Evolutionary conservation across 768 basidiomycete species (phyloP), one percentile per base, ranked within the genome.

Genomic region (Macrolepiota albuminosa): DNA sequence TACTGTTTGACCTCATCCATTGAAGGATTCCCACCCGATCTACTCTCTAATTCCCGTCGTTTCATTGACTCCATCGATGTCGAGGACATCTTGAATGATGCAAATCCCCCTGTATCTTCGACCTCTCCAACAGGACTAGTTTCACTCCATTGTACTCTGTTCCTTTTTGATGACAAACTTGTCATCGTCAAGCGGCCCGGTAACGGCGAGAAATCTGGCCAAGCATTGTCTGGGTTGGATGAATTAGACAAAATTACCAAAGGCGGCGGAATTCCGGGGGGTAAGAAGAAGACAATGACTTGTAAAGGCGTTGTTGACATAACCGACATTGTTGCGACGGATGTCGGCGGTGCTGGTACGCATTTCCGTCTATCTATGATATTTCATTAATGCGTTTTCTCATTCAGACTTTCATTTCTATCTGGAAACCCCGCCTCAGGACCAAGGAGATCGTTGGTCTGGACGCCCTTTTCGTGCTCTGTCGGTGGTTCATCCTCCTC

Each of bases 11-110:
- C 84, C 61, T 79, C 91, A 26, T 87, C 88, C 26, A 88, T 98
- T 37, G 94, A 97, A 16, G 91, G 86, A 21, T 96, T 98, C 66
- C 96, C 96, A 5, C 88, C 94, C 4, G 85, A 84, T 21, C 73
- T 99, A n/a, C 90, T 96, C 70, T 95, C 90, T 24, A 89, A 89
- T 70, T 88, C 87, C 45, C 86, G 96, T 42, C 84, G 85, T 62
- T 96, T 91, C 69, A 83, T 98, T 58, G 95, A 95, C 70, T 93
- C 88, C 60, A 88, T 98, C 64, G 97, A 98, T 69, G 92, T 95
- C 6, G 93, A 95, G 67, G 97, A 98, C 68, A 71, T 84, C 37
- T 68, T 86, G 43, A 71, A 79, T 29, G 88, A 88, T 56, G 71
- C 77, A 3, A 75, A 76, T 31, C 64, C 77, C 31, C 80, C 83